Percentiles rank a stretch among this genome's conserved stretches.
Evolutionary conservation across 2,329 filamentous ascomycete species (phyloP).

Genomic region (Ambrosiella xylebori): DNA sequence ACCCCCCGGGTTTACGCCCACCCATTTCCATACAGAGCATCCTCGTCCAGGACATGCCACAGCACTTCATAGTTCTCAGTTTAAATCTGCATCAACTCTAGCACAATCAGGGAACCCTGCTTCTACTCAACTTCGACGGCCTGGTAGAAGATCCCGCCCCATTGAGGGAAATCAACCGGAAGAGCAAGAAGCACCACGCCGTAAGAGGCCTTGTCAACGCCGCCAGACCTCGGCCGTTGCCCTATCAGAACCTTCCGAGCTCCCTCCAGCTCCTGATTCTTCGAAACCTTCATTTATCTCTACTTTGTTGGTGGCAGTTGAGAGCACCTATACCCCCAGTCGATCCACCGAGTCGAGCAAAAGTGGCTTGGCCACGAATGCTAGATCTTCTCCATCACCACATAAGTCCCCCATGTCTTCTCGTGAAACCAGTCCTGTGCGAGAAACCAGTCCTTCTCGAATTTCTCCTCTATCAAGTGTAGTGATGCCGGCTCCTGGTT

Average conservation of each 20-base stretch:
- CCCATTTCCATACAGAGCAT: not conserved
- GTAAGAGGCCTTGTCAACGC: not conserved
- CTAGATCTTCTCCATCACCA: not conserved
- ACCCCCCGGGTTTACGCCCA: not conserved
- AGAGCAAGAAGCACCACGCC: not conserved
- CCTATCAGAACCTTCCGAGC: not conserved
- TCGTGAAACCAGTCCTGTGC: not conserved
- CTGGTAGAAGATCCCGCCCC: not conserved
- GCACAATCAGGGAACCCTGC: not conserved
- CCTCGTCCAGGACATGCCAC: not conserved
- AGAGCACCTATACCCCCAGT: not conserved
- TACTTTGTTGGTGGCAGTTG: not conserved
- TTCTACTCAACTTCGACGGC: not conserved
- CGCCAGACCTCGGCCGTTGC: not conserved
- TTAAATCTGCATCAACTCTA: not conserved
- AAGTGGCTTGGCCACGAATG: not conserved
- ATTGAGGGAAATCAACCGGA: not conserved
- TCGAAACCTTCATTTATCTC: not conserved
- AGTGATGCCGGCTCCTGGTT: not conserved
- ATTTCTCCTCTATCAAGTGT: not conserved
- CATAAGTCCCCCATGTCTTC: not conserved
- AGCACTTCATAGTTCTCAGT: not conserved
- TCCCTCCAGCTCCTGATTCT: not conserved
- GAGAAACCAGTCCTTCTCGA: not conserved
- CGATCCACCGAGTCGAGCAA: not conserved